Conservation (phyloP, 805 yeast species). For the Lipomyces spencermartinsiae region DNA sequence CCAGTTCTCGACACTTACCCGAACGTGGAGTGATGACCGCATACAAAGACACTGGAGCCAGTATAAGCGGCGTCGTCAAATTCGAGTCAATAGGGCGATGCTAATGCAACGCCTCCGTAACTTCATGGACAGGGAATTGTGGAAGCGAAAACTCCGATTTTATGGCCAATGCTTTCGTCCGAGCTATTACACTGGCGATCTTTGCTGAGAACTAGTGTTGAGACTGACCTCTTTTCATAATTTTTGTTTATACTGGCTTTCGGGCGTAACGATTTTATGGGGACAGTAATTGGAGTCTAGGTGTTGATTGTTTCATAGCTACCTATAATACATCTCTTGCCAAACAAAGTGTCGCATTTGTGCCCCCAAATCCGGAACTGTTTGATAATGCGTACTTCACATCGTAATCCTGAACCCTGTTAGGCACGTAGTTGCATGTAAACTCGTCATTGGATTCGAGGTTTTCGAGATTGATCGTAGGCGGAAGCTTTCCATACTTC, state of each 20-base stretch:
- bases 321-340: conserved; percentile 43
- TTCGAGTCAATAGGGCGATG: background rate
- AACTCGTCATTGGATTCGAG: conserved; percentile 54
- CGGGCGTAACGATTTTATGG: background rate
- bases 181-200: background rate
- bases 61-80: background rate
- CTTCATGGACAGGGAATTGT: background rate
- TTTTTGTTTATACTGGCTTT: background rate
- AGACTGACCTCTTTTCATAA: background rate
- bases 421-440: conserved; percentile 64
- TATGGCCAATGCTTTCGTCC: background rate
- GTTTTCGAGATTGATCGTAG: conserved; percentile 72
- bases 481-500: conserved; percentile 66
- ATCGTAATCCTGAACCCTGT: conserved; percentile 50
- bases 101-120: background rate
- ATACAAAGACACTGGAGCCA: conserved; percentile 16
- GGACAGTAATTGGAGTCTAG: background rate
- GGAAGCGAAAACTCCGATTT: background rate
- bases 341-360: conserved; percentile 77
- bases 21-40: conserved; percentile 20
- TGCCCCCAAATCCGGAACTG: conserved; percentile 98
- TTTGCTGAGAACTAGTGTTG: background rate
- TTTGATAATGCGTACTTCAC: conserved; percentile 74
- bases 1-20: conserved; percentile 2
- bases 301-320: background rate